A percentile compares a stretch with the other conserved stretches of the same genome.
Evolutionary conservation across 73 alveolate species (phyloP).

Genomic region (Paramecium caudatum): DNA sequence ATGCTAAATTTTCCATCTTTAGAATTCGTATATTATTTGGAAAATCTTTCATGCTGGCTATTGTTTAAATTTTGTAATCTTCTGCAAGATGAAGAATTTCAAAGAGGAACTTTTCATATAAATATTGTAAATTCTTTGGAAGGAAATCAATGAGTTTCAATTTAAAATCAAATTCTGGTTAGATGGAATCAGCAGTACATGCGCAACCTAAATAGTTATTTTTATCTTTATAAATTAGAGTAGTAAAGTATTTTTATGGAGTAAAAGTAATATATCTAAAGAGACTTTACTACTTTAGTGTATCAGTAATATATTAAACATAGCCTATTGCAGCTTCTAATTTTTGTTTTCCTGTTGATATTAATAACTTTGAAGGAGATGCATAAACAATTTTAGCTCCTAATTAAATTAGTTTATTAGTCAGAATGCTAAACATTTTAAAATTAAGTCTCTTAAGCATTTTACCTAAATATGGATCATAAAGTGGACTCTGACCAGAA

Average conservation of each 20-base stretch:
- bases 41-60: background rate
- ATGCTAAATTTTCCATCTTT: background rate
- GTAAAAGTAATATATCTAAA: conserved; percentile 54
- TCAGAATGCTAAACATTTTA: conserved; percentile 48
- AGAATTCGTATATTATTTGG: conserved; percentile 15
- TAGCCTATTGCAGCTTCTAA: conserved; percentile 56
- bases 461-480: conserved; percentile 72
- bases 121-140: conserved; percentile 42
- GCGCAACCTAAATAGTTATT: conserved; percentile 62
- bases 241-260: conserved; percentile 54
- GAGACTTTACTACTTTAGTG: background rate
- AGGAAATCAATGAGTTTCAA: conserved; percentile 50
- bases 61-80: background rate
- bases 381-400: conserved; percentile 72
- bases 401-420: conserved; percentile 34
- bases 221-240: conserved; percentile 64
- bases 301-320: conserved; percentile 26
- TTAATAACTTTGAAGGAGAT: conserved; percentile 46
- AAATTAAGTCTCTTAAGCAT: conserved; percentile 48
- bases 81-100: conserved; percentile 17
- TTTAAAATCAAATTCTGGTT: background rate
- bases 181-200: background rate
- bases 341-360: conserved; percentile 64
- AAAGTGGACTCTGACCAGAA: conserved; percentile 48
- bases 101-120: background rate